Evolutionary conservation across 2,329 filamentous ascomycete species (phyloP), one percentile per base, ranked within the genome.

Genomic region (Plectosphaerella plurivora): DNA sequence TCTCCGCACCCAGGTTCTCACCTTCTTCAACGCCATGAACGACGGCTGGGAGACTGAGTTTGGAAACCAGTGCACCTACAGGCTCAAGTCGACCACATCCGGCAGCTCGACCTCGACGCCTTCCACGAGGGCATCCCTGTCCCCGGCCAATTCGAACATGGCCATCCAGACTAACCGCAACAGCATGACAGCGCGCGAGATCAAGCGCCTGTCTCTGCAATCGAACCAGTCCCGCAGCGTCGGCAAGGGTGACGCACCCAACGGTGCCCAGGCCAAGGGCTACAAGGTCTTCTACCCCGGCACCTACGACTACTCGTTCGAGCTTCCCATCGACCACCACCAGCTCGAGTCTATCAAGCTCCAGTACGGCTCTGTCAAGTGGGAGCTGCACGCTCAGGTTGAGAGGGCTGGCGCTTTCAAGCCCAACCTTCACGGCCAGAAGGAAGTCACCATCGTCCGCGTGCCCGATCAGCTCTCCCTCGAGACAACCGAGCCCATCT

Each of bases 401-500:
- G 91, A 96, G 68, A 86, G 92, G 52, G 86, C 91, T 3, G 92
- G 92, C 3, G 89, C 92, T 14, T 96, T 97, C 74, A 89, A 92
- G 63, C 87, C 91, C 2, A 96, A 96, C 60, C 75, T 97, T 2
- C 79, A 91, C 52, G 92, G 92, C 39, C 79, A 76, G 44, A 90
- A 91, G 65, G 91, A 96, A 67, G 85, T 97, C 3, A 82, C 81
- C 9, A 83, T 97, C 47, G 90, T 96, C 50, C 86, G 92, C 45
- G 85, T 94, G 4, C 92, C 92, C 0, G 84, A 93, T 47, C 91
- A 96, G 69, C 83, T 91, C 45, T 96, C 91, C 0, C 75, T 96
- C 22, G 92, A 97, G 68, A 91, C 91, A 68, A 87, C 91, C 24
- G 92, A 97, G 65, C 92, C 92, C 3, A 96, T 97, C 61, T 93